Base-by-base conservation (phyloP, 768 basidiomycete species). In the Ramaria sp. region DNA sequence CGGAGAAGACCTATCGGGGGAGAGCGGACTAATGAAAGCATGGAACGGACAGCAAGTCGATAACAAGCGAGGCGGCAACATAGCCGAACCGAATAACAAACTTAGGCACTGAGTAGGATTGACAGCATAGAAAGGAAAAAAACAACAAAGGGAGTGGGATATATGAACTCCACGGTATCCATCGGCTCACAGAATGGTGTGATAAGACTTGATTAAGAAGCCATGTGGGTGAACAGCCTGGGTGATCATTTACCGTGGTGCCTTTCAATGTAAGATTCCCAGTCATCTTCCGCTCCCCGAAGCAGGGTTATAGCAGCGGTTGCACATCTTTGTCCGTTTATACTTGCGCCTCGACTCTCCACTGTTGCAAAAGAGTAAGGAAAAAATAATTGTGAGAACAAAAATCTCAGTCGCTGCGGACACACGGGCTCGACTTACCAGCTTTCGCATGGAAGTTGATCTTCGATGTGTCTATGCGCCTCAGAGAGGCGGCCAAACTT, bases 401-500 rank as follows among this genome's bases (percentile, higher is more conserved):
- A n/a, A n/a, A n/a, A n/a, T n/a, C n/a, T n/a, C n/a, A n/a, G n/a
- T n/a, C 25, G 30, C 7, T 37, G 13, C 15, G 34, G 15, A 12
- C 13, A 22, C 15, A 34, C 5, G 24, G 10, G 24, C 27, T 47
- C 13, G 13, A 52, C 36, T 22, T 32, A 52, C 51, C 51, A 52
- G 3, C 8, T 25, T 3, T 41, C 38, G 18, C 51, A 52, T 13
- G 51, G 51, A 4, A 13, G 18, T 13, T 52, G 51, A 22, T 52
- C 51, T 16, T 41, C 27, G 3, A 52, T 20, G 38, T 52, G 51
- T 0, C 51, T 38, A 30, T 52, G 42, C 3, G 51, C 51, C 27
- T 52, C 51, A 13, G 51, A 52, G 5, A 52, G 38, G 7, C 51
- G 51, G 5, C 51, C 51, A 43, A 52, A 52, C 15, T 16, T 41